Percentiles rank a stretch among this genome's conserved stretches.
These are phyloP conservation scores for Fusarium chlamydosporum DNA, from an alignment of 2,329 filamentous ascomycete genomes.

Conservation along the genomic window DNA sequence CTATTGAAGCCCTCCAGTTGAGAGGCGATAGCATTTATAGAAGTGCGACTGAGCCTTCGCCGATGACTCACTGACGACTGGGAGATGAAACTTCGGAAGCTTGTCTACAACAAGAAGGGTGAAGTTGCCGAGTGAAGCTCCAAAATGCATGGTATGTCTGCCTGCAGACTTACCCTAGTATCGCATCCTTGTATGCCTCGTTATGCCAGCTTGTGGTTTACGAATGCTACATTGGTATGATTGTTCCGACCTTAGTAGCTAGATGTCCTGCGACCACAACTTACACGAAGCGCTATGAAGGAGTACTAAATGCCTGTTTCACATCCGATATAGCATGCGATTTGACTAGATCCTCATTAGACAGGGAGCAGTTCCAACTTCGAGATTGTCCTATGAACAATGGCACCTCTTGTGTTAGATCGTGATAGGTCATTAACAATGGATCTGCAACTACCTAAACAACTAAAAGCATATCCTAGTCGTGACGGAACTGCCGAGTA, in stretches of 20 bases:
- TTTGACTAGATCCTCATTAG: too few relatives aligned
- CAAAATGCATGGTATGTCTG: neutral
- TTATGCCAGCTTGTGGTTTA: neutral
- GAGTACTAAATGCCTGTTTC: too few relatives aligned
- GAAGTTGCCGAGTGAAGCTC: neutral
- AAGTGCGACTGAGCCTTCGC: slow-evolving; percentile 28
- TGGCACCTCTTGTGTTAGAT: neutral
- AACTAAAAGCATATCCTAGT: neutral
- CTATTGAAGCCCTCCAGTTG: too few relatives aligned
- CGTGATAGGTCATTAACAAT: neutral
- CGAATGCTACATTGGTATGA: too few relatives aligned
- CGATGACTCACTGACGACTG: slow-evolving; percentile 45
- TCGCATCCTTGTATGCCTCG: neutral
- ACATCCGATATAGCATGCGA: too few relatives aligned
- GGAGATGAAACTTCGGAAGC: neutral
- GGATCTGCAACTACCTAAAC: neutral
- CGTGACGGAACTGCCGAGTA: too few relatives aligned
- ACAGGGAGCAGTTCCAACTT: too few relatives aligned
- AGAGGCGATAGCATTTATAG: too few relatives aligned
- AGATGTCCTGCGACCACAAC: too few relatives aligned
- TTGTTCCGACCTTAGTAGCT: too few relatives aligned
- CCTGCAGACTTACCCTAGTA: too few relatives aligned
- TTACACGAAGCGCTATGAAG: too few relatives aligned
- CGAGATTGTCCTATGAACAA: neutral
- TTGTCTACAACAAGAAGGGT: neutral